Evolutionary conservation across 2,329 filamentous ascomycete species (phyloP).

Genomic region (Talaromyces sp.): DNA sequence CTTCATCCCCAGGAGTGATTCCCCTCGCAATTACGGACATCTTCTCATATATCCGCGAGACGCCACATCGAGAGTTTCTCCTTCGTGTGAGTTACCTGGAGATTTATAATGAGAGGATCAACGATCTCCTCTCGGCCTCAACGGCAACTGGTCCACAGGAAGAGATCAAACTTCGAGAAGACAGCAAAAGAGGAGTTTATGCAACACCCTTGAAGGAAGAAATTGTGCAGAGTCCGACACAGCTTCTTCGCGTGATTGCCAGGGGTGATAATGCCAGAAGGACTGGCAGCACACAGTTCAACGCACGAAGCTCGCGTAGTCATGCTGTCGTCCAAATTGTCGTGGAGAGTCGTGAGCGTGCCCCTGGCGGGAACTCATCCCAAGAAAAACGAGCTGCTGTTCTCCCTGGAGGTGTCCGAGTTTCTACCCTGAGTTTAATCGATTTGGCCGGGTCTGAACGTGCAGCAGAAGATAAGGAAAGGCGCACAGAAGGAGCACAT

Average conservation of each 20-base stretch:
- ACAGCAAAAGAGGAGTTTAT: constrained; percentile 94
- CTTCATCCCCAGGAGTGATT: constrained; percentile 91
- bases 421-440: constrained; percentile 91
- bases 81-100: constrained; percentile 95
- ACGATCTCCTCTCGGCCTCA: constrained; percentile 80
- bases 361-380: constrained; percentile 49
- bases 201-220: constrained; percentile 95
- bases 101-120: constrained; percentile 98
- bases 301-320: constrained; percentile 91
- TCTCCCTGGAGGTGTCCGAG: constrained; percentile 81
- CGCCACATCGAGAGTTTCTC: constrained; percentile 87
- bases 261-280: constrained; percentile 85
- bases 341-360: constrained; percentile 88
- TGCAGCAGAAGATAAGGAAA: constrained; percentile 90
- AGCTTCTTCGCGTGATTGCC: constrained; percentile 89
- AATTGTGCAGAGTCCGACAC: constrained; percentile 96
- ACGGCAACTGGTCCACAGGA: constrained; percentile 62
- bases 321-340: constrained; percentile 98
- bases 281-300: constrained; percentile 94
- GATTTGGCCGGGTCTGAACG: constrained; percentile 95
- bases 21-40: constrained; percentile 97
- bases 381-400: constrained; percentile 65
- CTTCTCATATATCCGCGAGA: constrained; percentile 97
- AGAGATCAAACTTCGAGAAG: constrained; percentile 95
- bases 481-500: constrained; percentile 88